phyloP scores from a whole-genome alignment of 1,284 basidiomycete species.

The Vanrija humicola region DNA sequence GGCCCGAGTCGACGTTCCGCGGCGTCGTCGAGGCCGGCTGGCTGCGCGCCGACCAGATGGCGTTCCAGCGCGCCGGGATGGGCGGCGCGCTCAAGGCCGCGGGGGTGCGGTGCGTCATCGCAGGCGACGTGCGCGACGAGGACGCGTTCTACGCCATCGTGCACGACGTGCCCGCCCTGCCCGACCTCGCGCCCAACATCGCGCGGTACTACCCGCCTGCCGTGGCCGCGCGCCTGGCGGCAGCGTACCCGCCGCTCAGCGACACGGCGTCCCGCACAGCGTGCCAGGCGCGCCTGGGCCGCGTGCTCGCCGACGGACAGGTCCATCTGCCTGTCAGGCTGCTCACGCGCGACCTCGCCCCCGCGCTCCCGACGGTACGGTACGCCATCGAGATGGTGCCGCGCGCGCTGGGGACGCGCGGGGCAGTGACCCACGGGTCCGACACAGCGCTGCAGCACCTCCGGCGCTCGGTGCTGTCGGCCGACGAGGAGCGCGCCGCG shows the following conservation, averaged over 20 bases:
- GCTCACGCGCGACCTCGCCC: conserved; percentile 59
- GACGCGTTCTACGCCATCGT: conserved; percentile 64
- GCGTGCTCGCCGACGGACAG: conserved; percentile 59
- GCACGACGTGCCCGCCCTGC: conserved; percentile 53
- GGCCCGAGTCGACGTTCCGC: conserved; percentile 61
- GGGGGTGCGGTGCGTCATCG: conserved; percentile 59
- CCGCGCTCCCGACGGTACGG: conserved; percentile 60
- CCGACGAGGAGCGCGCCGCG: conserved; percentile 53
- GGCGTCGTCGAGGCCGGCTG: conserved; percentile 63
- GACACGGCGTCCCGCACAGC: conserved; percentile 49
- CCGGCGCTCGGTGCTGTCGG: conserved; percentile 47
- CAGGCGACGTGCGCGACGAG: conserved; percentile 66
- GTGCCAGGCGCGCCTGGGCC: conserved; percentile 55
- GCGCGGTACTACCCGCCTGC: conserved; percentile 59
- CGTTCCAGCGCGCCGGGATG: conserved; percentile 63
- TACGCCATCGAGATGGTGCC: conserved; percentile 59
- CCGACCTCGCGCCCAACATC: conserved; percentile 59
- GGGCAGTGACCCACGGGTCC: conserved; percentile 64
- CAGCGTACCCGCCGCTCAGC: conserved; percentile 48
- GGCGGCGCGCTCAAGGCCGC: conserved; percentile 56
- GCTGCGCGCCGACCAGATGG: conserved; percentile 56
- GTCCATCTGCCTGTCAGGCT: conserved; percentile 65
- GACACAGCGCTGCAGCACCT: conserved; percentile 58
- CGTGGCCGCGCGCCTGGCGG: conserved; percentile 54
- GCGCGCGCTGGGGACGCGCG: conserved; percentile 50